phyloP scores from a whole-genome alignment of 192 early-diverging fungal species.

The Coemansia sp. region DNA sequence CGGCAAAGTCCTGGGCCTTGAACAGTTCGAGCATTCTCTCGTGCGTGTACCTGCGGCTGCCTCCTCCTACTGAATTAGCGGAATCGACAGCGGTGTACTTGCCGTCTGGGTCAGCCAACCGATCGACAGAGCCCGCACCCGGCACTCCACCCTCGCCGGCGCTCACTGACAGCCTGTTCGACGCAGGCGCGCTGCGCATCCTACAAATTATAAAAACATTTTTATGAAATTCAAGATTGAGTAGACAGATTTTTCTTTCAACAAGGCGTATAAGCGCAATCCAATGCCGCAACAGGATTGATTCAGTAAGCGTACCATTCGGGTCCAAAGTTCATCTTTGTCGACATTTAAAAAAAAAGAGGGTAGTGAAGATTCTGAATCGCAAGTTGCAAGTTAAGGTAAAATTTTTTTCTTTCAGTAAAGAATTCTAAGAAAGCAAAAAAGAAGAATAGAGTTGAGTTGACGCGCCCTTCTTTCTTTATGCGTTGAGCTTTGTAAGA shows the following conservation, averaged over 20 bases:
- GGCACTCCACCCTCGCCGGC: constrained; percentile 13
- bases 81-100: not conserved
- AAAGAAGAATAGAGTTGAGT: not conserved
- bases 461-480: not conserved
- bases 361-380: constrained; percentile 7
- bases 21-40: constrained; percentile 76
- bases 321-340: constrained; percentile 80
- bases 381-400: not conserved
- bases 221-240: not conserved
- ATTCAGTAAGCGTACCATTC: constrained; percentile 63
- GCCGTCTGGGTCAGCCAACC: not conserved
- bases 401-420: not conserved
- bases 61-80: constrained; percentile 39
- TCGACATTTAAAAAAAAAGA: constrained; percentile 34
- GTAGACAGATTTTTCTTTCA: not conserved
- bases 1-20: constrained; percentile 60
- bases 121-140: constrained; percentile 11
- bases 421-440: not conserved
- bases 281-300: not conserved
- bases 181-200: constrained; percentile 50
- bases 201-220: constrained; percentile 10
- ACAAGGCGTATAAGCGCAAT: not conserved
- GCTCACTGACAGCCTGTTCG: constrained; percentile 14
- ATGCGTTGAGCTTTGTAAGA: constrained; percentile 21
- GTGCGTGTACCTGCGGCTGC: constrained; percentile 71